phyloP scores from a whole-genome alignment of 352 stramenopile genomes.

The Phytophthora macrochlamydospora region DNA sequence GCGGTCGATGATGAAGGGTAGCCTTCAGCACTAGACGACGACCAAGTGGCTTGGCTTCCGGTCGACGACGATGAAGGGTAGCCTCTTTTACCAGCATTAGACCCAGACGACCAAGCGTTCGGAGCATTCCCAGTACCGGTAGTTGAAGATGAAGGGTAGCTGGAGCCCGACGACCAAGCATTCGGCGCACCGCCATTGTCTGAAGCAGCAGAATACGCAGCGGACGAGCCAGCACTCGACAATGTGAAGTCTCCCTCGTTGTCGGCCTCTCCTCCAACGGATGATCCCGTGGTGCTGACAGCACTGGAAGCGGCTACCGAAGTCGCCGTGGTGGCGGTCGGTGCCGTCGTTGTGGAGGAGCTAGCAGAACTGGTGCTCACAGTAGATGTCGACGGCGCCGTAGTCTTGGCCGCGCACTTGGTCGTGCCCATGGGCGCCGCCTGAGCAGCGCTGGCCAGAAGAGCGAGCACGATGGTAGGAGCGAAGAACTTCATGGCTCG shows the following conservation, averaged over 20 bases:
- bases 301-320: constrained; percentile 5
- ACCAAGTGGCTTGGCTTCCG: neutral
- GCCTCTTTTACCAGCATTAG: neutral
- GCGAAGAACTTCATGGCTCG: constrained; percentile 14
- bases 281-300: neutral
- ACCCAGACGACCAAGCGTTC: neutral
- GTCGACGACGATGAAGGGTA: neutral
- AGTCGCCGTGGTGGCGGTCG: neutral
- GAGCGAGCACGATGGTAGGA: constrained; percentile 11
- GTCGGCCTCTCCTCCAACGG: constrained; percentile 9
- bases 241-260: neutral
- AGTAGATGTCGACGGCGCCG: neutral
- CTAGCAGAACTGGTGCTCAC: neutral
- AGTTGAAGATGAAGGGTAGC: neutral
- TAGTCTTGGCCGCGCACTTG: constrained; percentile 10
- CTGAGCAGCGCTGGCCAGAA: constrained; percentile 8
- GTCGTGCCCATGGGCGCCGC: constrained; percentile 1
- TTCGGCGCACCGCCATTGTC: neutral
- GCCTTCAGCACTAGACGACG: neutral
- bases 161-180: neutral
- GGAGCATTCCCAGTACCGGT: neutral
- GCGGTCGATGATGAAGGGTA: neutral
- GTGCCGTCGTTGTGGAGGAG: constrained; percentile 1
- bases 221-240: neutral
- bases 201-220: constrained; percentile 5